phyloP scores from a whole-genome alignment of 116 monocot genomes.

The Cymodocea nodosa region DNA sequence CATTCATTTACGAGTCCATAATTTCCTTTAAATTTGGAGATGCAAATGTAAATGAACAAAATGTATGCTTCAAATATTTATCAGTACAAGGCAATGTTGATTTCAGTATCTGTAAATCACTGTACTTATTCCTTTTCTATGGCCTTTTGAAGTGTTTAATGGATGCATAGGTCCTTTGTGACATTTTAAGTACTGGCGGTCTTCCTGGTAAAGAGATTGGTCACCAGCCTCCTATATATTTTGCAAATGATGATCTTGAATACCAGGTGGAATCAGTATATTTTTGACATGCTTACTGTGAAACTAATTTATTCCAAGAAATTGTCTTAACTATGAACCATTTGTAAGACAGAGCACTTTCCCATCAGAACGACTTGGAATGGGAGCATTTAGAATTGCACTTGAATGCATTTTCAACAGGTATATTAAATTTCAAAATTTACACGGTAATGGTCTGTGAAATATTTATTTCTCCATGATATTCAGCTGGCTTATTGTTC shows the following conservation, averaged over 20 bases:
- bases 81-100: not conserved
- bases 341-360: slow-evolving; percentile 56
- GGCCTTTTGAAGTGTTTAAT: not conserved
- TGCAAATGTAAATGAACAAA: too few species aligned
- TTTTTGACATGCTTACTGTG: not conserved
- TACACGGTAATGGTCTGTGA: too few species aligned
- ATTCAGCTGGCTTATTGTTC: not conserved
- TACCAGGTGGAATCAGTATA: slow-evolving; percentile 48
- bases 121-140: not conserved
- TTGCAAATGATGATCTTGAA: slow-evolving; percentile 96
- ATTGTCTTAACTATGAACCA: slow-evolving; percentile 1
- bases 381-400: slow-evolving; percentile 98
- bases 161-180: slow-evolving; percentile 63
- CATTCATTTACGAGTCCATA: too few species aligned
- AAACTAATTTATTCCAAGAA: not conserved
- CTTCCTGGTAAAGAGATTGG: slow-evolving; percentile 68
- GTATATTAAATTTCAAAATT: slow-evolving; percentile 20
- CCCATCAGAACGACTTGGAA: slow-evolving; percentile 87
- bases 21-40: too few species aligned
- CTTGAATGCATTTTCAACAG: slow-evolving; percentile 77
- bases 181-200: slow-evolving; percentile 71
- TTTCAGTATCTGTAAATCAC: slow-evolving; percentile 4
- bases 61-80: not conserved
- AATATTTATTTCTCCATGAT: too few species aligned
- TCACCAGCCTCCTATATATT: slow-evolving; percentile 73